Conservation (phyloP, 495 filamentous ascomycete species). For the Talaromyces ruber region DNA sequence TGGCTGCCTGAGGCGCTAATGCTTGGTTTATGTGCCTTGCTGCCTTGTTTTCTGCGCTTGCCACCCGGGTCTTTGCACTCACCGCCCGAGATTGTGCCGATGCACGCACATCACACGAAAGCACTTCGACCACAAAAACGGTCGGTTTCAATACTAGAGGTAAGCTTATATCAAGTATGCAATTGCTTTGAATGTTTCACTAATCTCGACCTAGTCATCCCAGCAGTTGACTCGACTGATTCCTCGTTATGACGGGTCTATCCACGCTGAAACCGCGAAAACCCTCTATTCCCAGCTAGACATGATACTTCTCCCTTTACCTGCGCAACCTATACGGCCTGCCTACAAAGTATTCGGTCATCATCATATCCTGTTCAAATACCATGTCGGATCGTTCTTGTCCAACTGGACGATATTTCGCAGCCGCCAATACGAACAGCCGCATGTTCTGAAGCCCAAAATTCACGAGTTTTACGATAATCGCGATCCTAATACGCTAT, state of each 20-base stretch:
- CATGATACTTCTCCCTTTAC: background rate
- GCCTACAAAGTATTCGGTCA: background rate
- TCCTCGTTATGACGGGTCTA: background rate
- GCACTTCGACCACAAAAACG: background rate
- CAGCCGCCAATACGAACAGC: background rate
- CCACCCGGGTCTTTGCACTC: background rate
- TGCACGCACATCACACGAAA: background rate
- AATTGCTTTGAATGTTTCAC: background rate
- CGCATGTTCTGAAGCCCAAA: slow-evolving; percentile 18
- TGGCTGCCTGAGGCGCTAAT: background rate
- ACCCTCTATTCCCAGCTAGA: background rate
- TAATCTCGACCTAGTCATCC: background rate
- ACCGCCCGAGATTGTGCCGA: slow-evolving; percentile 1
- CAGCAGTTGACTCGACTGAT: background rate
- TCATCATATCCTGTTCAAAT: background rate
- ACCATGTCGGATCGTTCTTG: background rate
- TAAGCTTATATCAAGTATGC: background rate
- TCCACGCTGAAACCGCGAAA: background rate
- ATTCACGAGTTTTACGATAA: slow-evolving; percentile 22
- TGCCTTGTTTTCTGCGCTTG: background rate
- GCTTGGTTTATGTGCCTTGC: background rate
- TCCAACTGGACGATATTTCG: background rate
- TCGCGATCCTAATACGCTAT: slow-evolving; percentile 34
- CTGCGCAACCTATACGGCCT: background rate
- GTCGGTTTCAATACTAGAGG: background rate